Conservation (phyloP, 1,139 yeast species). For the Pichia sp. region DNA sequence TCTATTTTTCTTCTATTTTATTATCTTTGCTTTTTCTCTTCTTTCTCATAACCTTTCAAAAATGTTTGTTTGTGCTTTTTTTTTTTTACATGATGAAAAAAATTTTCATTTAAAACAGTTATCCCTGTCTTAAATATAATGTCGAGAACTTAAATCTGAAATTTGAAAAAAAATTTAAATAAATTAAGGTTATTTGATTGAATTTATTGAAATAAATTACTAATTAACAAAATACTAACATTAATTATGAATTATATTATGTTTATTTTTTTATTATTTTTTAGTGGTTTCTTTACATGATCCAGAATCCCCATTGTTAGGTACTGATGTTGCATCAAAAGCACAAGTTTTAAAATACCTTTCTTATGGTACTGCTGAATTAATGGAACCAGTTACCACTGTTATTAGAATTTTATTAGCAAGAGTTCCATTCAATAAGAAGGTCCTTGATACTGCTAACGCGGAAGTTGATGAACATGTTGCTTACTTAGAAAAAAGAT, state of each 20-base stretch:
- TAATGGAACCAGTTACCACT: slow-evolving; percentile 39
- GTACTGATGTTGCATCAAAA: slow-evolving; percentile 54
- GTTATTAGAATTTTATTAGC: slow-evolving; percentile 44
- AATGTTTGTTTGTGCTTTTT: too few relatives aligned
- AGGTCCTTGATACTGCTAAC: slow-evolving; percentile 52
- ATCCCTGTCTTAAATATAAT: slow-evolving; percentile 86
- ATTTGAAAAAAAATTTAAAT: neutral
- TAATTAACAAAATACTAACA: slow-evolving; percentile 5
- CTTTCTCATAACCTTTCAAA: slow-evolving; percentile 17
- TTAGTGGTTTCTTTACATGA: slow-evolving; percentile 33
- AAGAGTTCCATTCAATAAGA: slow-evolving; percentile 70
- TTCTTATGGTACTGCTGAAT: slow-evolving; percentile 73
- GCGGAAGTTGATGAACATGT: slow-evolving; percentile 32
- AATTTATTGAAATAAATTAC: neutral
- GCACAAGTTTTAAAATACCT: slow-evolving; percentile 74
- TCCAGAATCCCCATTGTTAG: slow-evolving; percentile 32
- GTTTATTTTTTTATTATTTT: slow-evolving; percentile 12
- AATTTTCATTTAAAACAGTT: slow-evolving; percentile 56
- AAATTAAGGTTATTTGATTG: neutral
- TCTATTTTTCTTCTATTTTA: slow-evolving; percentile 1
- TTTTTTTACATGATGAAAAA: slow-evolving; percentile 45
- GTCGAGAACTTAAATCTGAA: slow-evolving; percentile 63
- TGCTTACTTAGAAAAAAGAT: slow-evolving; percentile 50
- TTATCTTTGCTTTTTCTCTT: neutral
- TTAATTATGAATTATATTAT: slow-evolving; percentile 1